Conservation (phyloP, 177 flowering plant genomes). For the Vitis hybrid region DNA sequence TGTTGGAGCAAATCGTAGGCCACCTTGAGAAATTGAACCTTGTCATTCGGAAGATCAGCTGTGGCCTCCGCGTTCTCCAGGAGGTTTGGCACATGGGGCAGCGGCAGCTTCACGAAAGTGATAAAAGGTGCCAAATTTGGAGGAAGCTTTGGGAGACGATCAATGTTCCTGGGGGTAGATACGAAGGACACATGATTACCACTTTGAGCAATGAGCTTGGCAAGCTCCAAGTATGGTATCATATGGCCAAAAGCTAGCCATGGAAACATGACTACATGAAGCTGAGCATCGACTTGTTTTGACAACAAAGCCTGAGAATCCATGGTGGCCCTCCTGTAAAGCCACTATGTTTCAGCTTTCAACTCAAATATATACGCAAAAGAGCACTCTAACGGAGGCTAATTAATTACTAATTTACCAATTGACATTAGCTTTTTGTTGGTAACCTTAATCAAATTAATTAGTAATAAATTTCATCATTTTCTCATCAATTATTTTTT, state of each 20-base stretch:
- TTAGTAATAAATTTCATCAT: too few relatives aligned
- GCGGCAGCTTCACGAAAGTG: constrained; percentile 4
- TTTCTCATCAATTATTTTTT: too few relatives aligned
- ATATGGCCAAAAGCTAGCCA: too few relatives aligned
- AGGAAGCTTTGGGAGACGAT: too few relatives aligned
- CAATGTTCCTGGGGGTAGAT: too few relatives aligned
- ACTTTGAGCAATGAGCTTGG: constrained; percentile 14
- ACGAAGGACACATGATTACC: constrained; percentile 15
- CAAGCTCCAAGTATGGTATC: constrained; percentile 6
- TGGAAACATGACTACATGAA: constrained; percentile 10
- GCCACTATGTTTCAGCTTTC: too few relatives aligned
- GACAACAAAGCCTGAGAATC: not conserved
- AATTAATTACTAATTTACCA: too few relatives aligned
- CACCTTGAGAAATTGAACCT: not conserved
- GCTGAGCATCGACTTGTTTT: not conserved
- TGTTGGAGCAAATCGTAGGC: constrained; percentile 5
- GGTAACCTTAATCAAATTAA: too few relatives aligned
- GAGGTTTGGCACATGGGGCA: constrained; percentile 9
- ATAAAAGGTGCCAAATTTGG: not conserved
- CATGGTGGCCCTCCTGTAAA: too few relatives aligned
- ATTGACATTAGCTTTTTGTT: too few relatives aligned
- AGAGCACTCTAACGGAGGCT: too few relatives aligned
- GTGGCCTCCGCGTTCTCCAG: constrained; percentile 20
- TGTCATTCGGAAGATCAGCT: constrained; percentile 2
- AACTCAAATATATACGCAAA: too few relatives aligned